Conservation (phyloP, 169 alveolate species). For the Plasmodium vivax region DNA sequence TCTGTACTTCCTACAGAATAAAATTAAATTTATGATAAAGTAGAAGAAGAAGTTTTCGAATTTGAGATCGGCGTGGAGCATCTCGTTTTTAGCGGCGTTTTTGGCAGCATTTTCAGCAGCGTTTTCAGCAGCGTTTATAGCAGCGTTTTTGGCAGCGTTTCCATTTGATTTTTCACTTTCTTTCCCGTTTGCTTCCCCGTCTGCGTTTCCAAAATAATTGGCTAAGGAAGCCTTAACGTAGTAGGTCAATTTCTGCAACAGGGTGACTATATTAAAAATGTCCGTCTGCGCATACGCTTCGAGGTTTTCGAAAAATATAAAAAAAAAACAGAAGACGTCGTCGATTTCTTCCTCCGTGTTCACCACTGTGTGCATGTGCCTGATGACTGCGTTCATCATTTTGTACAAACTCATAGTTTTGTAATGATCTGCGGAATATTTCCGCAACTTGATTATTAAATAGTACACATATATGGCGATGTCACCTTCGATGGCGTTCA, state of each 20-base stretch:
- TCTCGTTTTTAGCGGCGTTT: too few relatives aligned
- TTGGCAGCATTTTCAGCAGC: too few relatives aligned
- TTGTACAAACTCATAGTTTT: constrained; percentile 48
- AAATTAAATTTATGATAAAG: constrained; percentile 52
- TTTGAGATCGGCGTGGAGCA: neutral
- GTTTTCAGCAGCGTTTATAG: too few relatives aligned
- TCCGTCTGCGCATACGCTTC: constrained; percentile 60
- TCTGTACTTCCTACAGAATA: constrained; percentile 53
- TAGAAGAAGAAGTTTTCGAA: constrained; percentile 69
- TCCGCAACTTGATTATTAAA: constrained; percentile 47
- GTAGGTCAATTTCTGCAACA: constrained; percentile 44
- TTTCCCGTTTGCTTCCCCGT: neutral
- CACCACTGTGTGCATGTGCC: constrained; percentile 54
- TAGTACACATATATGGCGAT: constrained; percentile 40
- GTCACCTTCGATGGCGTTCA: constrained; percentile 17
- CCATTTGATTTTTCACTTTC: too few relatives aligned
- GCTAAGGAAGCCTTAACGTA: constrained; percentile 42
- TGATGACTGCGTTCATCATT: constrained; percentile 67
- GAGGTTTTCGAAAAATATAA: constrained; percentile 67
- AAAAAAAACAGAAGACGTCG: constrained; percentile 58
- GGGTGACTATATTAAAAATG: constrained; percentile 57
- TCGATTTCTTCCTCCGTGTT: constrained; percentile 52
- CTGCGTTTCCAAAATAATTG: constrained; percentile 7
- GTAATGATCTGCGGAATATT: constrained; percentile 18
- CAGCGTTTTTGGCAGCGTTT: too few relatives aligned